Percentiles rank a stretch among this genome's conserved stretches.
phyloP scores from a whole-genome alignment of 1,139 yeast genomes.

The Nakaseomyces uthaithaninus region DNA sequence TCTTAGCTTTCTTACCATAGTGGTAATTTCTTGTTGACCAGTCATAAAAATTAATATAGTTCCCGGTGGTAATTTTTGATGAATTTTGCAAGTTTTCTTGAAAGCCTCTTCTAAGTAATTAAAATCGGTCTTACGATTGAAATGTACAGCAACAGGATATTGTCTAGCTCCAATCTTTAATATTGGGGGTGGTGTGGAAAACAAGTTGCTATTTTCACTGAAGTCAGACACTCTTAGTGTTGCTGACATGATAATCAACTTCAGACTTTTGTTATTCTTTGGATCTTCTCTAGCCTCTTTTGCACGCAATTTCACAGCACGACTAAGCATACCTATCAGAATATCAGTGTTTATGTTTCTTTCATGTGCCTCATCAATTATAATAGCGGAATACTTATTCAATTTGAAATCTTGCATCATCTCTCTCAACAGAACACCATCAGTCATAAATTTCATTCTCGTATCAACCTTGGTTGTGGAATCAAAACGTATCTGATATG shows the following conservation, averaged over 20 bases:
- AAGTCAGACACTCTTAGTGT: constrained; percentile 90
- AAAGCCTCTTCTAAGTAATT: constrained; percentile 85
- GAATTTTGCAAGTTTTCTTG: constrained; percentile 79
- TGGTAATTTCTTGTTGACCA: constrained; percentile 85
- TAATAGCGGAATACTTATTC: constrained; percentile 71
- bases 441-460: constrained; percentile 92
- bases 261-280: constrained; percentile 47
- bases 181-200: constrained; percentile 78
- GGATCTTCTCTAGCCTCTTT: constrained; percentile 45
- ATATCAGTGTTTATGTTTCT: constrained; percentile 94
- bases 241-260: constrained; percentile 84
- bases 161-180: constrained; percentile 91
- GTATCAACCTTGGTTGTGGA: constrained; percentile 63
- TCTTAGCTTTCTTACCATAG: constrained; percentile 61
- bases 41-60: constrained; percentile 88
- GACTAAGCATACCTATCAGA: constrained; percentile 84
- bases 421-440: constrained; percentile 91
- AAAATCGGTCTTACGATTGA: constrained; percentile 67
- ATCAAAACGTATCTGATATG: constrained; percentile 88
- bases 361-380: constrained; percentile 98
- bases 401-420: constrained; percentile 81
- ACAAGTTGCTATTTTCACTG: constrained; percentile 67
- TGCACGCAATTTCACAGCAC: constrained; percentile 72
- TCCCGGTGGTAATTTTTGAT: constrained; percentile 80
- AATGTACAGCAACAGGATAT: constrained; percentile 88